Conservation (phyloP, 2,329 filamentous ascomycete genomes). For the Fusarium burgessii region DNA sequence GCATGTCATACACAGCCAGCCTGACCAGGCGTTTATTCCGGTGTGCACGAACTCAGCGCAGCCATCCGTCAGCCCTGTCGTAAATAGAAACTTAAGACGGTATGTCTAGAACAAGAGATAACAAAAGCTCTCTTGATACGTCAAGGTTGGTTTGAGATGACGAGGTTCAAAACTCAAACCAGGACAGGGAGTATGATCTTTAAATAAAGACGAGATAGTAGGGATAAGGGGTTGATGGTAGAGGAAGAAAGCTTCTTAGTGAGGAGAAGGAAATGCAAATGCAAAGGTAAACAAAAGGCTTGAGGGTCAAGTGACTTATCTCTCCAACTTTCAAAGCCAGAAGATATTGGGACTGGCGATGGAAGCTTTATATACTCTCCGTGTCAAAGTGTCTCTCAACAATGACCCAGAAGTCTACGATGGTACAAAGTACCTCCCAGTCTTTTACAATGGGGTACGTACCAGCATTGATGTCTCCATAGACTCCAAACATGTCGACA, state of each 20-base stretch:
- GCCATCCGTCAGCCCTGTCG: constrained; percentile 49
- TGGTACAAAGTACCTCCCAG: constrained; percentile 39
- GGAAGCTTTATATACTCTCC: constrained; percentile 48
- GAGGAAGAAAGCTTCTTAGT: constrained; percentile 28
- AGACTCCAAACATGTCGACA: constrained; percentile 32
- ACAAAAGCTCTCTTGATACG: constrained; percentile 47
- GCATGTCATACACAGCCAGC: constrained; percentile 37
- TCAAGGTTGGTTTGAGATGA: constrained; percentile 29
- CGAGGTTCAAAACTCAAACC: constrained; percentile 34
- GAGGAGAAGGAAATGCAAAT: constrained; percentile 23
- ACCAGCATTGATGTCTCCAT: constrained; percentile 23
- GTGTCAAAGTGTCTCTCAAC: constrained; percentile 42
- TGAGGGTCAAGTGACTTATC: constrained; percentile 42
- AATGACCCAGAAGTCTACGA: constrained; percentile 32
- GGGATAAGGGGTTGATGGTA: constrained; percentile 16
- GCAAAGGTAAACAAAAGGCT: constrained; percentile 17
- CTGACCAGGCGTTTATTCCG: constrained; percentile 29
- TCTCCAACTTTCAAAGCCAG: constrained; percentile 35
- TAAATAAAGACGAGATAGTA: constrained; percentile 18
- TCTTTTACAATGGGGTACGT: constrained; percentile 33
- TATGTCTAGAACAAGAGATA: constrained; percentile 44
- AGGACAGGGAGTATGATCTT: constrained; percentile 10
- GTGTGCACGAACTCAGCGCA: constrained; percentile 47
- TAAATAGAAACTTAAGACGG: constrained; percentile 47
- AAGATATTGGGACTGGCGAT: constrained; percentile 40